Conservation (phyloP, 441 rosid genomes). For the Raphanus hybrid region DNA sequence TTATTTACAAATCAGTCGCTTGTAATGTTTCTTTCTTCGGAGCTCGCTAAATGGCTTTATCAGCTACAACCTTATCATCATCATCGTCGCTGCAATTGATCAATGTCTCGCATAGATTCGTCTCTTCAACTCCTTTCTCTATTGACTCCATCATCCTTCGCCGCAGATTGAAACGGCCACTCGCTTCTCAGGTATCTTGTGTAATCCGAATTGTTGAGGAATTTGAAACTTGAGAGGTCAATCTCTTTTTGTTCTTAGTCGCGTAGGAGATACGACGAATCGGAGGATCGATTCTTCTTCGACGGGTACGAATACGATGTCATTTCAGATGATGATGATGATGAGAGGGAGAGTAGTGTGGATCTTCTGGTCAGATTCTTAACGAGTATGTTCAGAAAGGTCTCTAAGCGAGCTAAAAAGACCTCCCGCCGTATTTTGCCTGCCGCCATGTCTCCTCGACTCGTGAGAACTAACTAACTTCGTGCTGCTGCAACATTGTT, state of each 20-base stretch:
- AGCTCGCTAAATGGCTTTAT: slow-evolving; percentile 38
- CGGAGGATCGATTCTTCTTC: slow-evolving; percentile 53
- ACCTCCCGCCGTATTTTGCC: slow-evolving; percentile 71
- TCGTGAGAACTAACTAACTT: slow-evolving; percentile 43
- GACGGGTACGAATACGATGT: slow-evolving; percentile 34
- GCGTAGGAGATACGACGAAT: slow-evolving; percentile 41
- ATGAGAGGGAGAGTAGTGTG: slow-evolving; percentile 66
- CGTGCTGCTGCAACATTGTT: too few relatives aligned
- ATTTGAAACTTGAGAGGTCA: neutral
- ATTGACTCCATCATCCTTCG: slow-evolving; percentile 18
- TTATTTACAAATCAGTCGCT: slow-evolving; percentile 13
- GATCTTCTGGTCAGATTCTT: slow-evolving; percentile 73
- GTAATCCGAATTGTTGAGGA: neutral
- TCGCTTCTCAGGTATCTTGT: slow-evolving; percentile 37
- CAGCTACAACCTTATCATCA: slow-evolving; percentile 43
- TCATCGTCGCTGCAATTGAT: neutral
- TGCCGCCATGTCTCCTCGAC: slow-evolving; percentile 61
- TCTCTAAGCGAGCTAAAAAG: slow-evolving; percentile 70
- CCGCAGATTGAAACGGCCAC: slow-evolving; percentile 27
- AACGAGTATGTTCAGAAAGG: slow-evolving; percentile 61
- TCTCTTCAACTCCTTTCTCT: slow-evolving; percentile 29
- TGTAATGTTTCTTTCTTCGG: neutral
- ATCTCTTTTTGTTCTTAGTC: slow-evolving; percentile 41
- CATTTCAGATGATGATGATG: slow-evolving; percentile 42
- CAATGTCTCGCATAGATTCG: slow-evolving; percentile 21